phyloP scores from a whole-genome alignment of 345 rosid genomes.

The Microthlaspi erraticum region DNA sequence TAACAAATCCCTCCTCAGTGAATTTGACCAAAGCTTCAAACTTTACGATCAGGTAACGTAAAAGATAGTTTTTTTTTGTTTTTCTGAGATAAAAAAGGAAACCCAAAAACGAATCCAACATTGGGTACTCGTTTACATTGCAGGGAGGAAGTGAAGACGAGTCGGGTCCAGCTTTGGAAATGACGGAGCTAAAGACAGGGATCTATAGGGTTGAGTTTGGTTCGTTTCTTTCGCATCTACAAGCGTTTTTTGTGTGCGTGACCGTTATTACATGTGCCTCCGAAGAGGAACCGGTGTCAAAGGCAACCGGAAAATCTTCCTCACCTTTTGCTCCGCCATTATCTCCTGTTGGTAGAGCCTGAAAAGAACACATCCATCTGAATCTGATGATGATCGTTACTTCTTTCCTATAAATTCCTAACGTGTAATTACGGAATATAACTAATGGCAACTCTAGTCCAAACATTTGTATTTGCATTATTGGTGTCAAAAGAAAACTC shows the following conservation, averaged over 20 bases:
- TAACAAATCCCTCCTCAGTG: slow-evolving; percentile 38
- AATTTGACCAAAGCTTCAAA: slow-evolving; percentile 49
- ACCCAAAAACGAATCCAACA: neutral
- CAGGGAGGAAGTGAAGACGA: slow-evolving; percentile 33
- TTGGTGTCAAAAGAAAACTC: no score
- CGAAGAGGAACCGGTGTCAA: slow-evolving; percentile 42
- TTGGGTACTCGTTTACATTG: neutral
- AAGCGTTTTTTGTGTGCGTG: slow-evolving; percentile 78
- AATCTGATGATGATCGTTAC: no score
- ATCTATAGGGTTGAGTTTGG: slow-evolving; percentile 67
- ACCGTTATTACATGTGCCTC: slow-evolving; percentile 52
- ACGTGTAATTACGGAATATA: no score
- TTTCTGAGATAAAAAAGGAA: neutral
- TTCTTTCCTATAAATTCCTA: no score
- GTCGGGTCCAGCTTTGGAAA: slow-evolving; percentile 51
- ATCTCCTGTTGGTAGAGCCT: slow-evolving; percentile 87
- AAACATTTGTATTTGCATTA: no score
- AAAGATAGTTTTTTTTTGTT: neutral
- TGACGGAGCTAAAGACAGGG: slow-evolving; percentile 62
- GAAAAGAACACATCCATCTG: no score
- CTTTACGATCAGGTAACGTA: slow-evolving; percentile 65
- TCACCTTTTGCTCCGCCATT: slow-evolving; percentile 71
- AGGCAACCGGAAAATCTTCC: slow-evolving; percentile 19
- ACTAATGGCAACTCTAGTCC: no score
- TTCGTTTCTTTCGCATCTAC: slow-evolving; percentile 62